Evolutionary conservation across 306 rosid species (phyloP), one percentile per base, ranked within the genome.

Genomic region (Cyamopsis tetragonoloba): DNA sequence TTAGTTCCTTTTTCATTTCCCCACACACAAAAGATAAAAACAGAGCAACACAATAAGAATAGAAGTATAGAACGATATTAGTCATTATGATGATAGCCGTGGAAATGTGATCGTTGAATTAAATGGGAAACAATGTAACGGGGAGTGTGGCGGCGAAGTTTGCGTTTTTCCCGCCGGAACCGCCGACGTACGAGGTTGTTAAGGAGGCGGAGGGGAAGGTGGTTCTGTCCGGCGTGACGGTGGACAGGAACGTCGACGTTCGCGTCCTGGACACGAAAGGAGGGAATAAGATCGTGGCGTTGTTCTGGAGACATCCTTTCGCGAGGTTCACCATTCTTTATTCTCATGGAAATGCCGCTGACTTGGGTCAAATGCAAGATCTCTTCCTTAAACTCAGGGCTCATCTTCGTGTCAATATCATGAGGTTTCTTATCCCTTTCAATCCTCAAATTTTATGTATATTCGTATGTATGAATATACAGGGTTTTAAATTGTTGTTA

Each of bases 101-200:
- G n/a, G n/a, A n/a, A n/a, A n/a, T n/a, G n/a, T n/a, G n/a, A n/a
- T n/a, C n/a, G n/a, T n/a, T n/a, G n/a, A n/a, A 0, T 27, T n/a
- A 56, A 56, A 85, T 85, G 91, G 91, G 91, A n/a, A n/a, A n/a
- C 41, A 88, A 88, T 72, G 89, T 88, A 4, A 88, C 95, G 11
- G 77, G 76, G 19, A 67, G 82, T 11, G 89, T 88, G 77, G 96
- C 96, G 2, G 91, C 96, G 9, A 86, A 80, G 47, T 84, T 86
- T 28, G 96, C 96, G 5, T 88, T 88, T 49, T 88, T 86, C 60
- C 96, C 96, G 30, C 96, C 96, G 9, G 89, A 83, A 84, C 96
- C 96, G 26, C 79, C 96, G 2, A 88, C 96, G 3, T 88, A 88
- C 63, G 76, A 70, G 42, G 87, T 88, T 34, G 15, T 0, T 37